Percentiles rank a stretch among this genome's conserved stretches.
Conservation (phyloP, 257 asterid species). For the Henckelia pumila region DNA sequence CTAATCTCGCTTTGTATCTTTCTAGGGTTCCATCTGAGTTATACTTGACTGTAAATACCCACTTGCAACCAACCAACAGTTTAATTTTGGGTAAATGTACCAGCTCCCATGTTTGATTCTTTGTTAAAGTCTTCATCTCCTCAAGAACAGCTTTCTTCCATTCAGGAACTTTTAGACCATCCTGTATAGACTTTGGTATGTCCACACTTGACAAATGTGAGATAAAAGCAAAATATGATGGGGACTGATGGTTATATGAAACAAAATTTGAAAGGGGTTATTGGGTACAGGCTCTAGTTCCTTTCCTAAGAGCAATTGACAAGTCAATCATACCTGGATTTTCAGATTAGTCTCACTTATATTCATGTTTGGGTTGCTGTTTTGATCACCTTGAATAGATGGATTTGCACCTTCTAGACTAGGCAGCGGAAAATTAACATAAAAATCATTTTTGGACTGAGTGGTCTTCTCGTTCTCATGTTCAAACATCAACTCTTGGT, state of each 20-base stretch:
- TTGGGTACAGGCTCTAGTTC: neutral
- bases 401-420: no score
- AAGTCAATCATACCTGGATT: no score
- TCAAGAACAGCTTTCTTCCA: neutral
- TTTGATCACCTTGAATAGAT: neutral
- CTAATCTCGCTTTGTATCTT: no score
- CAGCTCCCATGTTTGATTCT: neutral
- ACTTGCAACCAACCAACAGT: neutral
- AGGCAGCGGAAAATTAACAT: no score
- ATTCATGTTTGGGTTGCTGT: no score
- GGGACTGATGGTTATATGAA: neutral
- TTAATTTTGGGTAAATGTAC: neutral
- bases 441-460: no score
- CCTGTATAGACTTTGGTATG: neutral
- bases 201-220: neutral
- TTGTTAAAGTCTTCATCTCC: neutral
- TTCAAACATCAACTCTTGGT: no score
- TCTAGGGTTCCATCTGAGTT: neutral
- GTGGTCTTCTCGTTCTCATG: no score
- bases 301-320: neutral
- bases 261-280: neutral
- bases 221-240: neutral
- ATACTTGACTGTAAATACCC: neutral
- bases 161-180: neutral
- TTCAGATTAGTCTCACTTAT: no score